A percentile compares a stretch with the other conserved stretches of the same genome.
phyloP scores from a whole-genome alignment of 2,329 filamentous ascomycete species.

The Diplocarpon rosae region DNA sequence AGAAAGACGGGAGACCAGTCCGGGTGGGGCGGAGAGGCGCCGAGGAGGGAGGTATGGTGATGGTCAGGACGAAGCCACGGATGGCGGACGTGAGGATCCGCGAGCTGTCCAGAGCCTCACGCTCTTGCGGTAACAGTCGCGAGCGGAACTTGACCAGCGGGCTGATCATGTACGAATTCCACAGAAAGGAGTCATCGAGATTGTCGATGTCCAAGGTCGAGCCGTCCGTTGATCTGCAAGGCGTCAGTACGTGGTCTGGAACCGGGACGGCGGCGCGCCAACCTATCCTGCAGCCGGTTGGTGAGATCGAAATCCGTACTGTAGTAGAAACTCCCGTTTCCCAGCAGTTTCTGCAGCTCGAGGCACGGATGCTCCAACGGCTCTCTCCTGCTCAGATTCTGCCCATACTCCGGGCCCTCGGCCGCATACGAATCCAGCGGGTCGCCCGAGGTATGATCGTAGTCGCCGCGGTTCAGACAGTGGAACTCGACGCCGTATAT shows the following conservation, averaged over 20 bases:
- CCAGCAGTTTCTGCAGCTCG: slow-evolving; percentile 81
- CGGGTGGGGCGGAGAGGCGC: slow-evolving; percentile 56
- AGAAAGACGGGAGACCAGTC: slow-evolving; percentile 65
- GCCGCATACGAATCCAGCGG: slow-evolving; percentile 23
- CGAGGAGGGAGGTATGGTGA: slow-evolving; percentile 68
- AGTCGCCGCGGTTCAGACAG: slow-evolving; percentile 77
- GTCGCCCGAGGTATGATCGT: slow-evolving; percentile 64
- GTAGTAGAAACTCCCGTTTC: slow-evolving; percentile 94
- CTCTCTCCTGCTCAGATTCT: slow-evolving; percentile 53
- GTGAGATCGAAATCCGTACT: slow-evolving; percentile 97
- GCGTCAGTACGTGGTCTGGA: slow-evolving; percentile 7
- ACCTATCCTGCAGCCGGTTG: slow-evolving; percentile 83
- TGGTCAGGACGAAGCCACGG: slow-evolving; percentile 78
- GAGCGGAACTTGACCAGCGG: slow-evolving; percentile 84
- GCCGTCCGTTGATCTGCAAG: slow-evolving; percentile 56
- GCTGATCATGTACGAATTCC: slow-evolving; percentile 98
- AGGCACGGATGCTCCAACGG: slow-evolving; percentile 77
- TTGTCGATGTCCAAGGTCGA: slow-evolving; percentile 82
- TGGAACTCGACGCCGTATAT: slow-evolving; percentile 86
- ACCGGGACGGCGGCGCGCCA: slow-evolving; percentile 15
- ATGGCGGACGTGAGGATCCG: slow-evolving; percentile 88
- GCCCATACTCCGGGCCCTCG: slow-evolving; percentile 32
- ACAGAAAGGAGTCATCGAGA: slow-evolving; percentile 84
- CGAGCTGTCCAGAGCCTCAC: slow-evolving; percentile 70
- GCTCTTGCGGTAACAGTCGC: slow-evolving; percentile 63